These are phyloP conservation scores for Trichocomaceae sp. DNA, from an alignment of 2,329 filamentous ascomycete species.

Conservation along the genomic window DNA sequence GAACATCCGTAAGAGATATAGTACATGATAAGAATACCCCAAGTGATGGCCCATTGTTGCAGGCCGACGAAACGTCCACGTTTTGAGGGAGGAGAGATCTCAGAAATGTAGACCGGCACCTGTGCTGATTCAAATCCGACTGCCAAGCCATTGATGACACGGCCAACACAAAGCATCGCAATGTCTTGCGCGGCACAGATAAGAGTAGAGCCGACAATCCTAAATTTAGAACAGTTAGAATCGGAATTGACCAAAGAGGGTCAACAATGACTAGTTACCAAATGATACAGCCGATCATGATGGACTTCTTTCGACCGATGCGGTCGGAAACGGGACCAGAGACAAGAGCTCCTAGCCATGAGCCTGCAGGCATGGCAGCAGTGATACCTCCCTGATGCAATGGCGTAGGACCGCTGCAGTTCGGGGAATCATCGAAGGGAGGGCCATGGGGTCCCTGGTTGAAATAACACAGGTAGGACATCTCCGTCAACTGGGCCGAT, in stretches of 20 bases:
- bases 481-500: constrained; percentile 48
- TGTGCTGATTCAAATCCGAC: constrained; percentile 69
- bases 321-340: constrained; percentile 52
- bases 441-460: constrained; percentile 40
- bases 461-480: constrained; percentile 29
- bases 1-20: constrained; percentile 55
- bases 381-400: constrained; percentile 63
- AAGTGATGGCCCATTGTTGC: constrained; percentile 71
- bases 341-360: constrained; percentile 55
- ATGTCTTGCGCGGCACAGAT: constrained; percentile 60
- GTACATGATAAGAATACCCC: constrained; percentile 37
- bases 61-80: constrained; percentile 61
- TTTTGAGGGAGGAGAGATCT: constrained; percentile 53
- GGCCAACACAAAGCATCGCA: constrained; percentile 64
- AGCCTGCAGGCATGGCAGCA: constrained; percentile 67
- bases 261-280: constrained; percentile 31
- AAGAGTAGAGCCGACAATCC: constrained; percentile 49
- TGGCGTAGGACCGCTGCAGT: constrained; percentile 44
- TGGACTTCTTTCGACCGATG: constrained; percentile 48
- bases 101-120: constrained; percentile 64
- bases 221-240: background rate
- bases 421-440: constrained; percentile 18
- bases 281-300: constrained; percentile 48
- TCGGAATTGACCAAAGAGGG: constrained; percentile 1
- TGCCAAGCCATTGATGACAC: constrained; percentile 64